A percentile compares a stretch with the other conserved stretches of the same genome.
phyloP scores from a whole-genome alignment of 179 eudicot genomes.

The Actinidia chinensis region DNA sequence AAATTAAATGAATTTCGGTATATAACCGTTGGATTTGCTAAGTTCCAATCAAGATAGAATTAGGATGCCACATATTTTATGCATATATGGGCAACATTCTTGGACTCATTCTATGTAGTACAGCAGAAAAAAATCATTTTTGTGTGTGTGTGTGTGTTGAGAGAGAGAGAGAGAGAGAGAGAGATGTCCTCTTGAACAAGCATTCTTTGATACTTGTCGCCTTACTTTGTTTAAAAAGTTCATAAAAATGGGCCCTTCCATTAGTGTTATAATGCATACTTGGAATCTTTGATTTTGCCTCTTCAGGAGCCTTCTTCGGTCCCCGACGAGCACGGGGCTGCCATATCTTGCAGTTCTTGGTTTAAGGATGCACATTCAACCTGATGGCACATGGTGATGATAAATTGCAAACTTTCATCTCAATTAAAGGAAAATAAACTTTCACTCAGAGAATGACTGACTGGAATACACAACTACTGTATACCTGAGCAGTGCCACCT shows the following conservation, averaged over 20 bases:
- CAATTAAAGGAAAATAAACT: neutral
- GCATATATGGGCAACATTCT: neutral
- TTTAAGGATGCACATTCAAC: conserved; percentile 87
- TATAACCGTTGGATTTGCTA: too few species aligned
- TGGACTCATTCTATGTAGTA: neutral
- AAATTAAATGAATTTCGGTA: too few species aligned
- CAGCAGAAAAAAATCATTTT: neutral
- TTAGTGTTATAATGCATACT: conserved; percentile 34
- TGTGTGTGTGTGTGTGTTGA: too few species aligned
- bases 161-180: too few species aligned
- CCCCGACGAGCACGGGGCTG: conserved; percentile 84
- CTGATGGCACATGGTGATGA: conserved; percentile 37
- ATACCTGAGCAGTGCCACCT: conserved; percentile 93
- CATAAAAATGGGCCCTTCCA: neutral
- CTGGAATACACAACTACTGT: neutral
- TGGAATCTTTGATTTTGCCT: conserved; percentile 88
- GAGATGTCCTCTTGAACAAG: neutral
- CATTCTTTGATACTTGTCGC: neutral
- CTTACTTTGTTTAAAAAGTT: neutral
- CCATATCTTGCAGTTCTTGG: conserved; percentile 98
- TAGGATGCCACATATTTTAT: neutral
- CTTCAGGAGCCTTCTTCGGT: conserved; percentile 93
- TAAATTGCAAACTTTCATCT: neutral
- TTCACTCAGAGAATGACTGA: neutral
- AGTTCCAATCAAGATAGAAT: too few species aligned